These are phyloP conservation scores for Oenanthe javanica DNA, from an alignment of 140 eudicot species.

Conservation along the genomic window DNA sequence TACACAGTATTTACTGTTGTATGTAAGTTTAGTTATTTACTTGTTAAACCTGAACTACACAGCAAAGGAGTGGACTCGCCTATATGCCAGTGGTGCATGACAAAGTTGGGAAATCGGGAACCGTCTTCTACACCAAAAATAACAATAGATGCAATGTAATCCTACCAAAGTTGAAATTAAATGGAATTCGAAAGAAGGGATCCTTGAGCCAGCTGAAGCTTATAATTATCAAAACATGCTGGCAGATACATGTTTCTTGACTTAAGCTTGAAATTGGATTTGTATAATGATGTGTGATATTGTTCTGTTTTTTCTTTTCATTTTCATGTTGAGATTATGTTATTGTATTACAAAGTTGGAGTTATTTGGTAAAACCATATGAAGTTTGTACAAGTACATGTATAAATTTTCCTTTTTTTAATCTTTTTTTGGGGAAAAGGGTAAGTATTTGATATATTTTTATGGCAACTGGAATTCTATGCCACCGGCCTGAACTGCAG, in stretches of 20 bases:
- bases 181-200: slow-evolving; percentile 12
- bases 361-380: neutral
- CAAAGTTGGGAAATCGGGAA: slow-evolving; percentile 6
- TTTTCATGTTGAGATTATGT: neutral
- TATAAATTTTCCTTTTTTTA: too few relatives aligned
- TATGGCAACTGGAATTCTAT: too few relatives aligned
- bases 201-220: slow-evolving; percentile 2
- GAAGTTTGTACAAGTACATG: too few relatives aligned
- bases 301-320: neutral
- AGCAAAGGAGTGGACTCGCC: slow-evolving; percentile 92
- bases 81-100: slow-evolving; percentile 83
- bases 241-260: neutral
- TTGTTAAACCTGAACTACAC: slow-evolving; percentile 11
- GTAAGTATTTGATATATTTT: too few relatives aligned
- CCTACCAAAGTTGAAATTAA: neutral
- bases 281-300: slow-evolving; percentile 14
- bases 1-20: neutral
- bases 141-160: slow-evolving; percentile 25
- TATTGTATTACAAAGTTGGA: neutral
- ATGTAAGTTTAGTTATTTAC: neutral
- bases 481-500: too few relatives aligned
- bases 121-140: neutral
- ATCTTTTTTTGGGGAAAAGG: too few relatives aligned
- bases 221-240: slow-evolving; percentile 2
- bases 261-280: neutral